Conservation (phyloP, 139 green algal species). For the Nannochloris sp. region DNA sequence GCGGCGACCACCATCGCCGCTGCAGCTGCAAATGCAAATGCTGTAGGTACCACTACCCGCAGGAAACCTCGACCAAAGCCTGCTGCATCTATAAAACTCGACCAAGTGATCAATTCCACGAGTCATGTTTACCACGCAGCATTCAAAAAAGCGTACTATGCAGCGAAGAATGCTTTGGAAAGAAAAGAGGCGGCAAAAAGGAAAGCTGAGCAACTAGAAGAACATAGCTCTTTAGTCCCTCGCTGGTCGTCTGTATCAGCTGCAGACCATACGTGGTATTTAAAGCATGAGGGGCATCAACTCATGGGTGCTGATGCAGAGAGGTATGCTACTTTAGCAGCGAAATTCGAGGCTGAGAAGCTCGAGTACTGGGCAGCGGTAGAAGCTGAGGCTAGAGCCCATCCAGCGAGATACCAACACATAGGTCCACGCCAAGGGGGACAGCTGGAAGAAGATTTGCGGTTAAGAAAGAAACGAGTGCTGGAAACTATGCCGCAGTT, state of each 20-base stretch:
- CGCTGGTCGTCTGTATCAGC: neutral
- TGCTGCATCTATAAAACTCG: neutral
- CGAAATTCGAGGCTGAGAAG: slow-evolving; percentile 2
- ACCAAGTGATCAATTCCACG: slow-evolving; percentile 8
- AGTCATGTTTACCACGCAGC: slow-evolving; percentile 1
- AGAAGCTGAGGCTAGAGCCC: neutral
- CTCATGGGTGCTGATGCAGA: slow-evolving; percentile 2
- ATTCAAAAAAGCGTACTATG: slow-evolving; percentile 10
- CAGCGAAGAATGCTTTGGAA: neutral
- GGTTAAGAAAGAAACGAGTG: neutral
- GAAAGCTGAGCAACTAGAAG: neutral
- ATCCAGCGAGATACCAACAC: slow-evolving; percentile 1
- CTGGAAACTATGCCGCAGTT: too few species aligned
- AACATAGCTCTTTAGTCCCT: slow-evolving; percentile 10
- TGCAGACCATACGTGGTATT: slow-evolving; percentile 24
- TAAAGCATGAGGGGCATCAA: slow-evolving; percentile 1
- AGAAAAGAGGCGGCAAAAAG: neutral
- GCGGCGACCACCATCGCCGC: too few species aligned
- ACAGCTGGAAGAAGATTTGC: slow-evolving; percentile 17
- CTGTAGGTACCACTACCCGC: neutral
- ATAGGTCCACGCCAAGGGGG: slow-evolving; percentile 12
- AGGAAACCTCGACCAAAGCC: too few species aligned
- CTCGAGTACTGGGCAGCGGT: neutral
- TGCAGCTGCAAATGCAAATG: neutral
- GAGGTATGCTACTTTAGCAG: neutral